phyloP scores from a whole-genome alignment of 2,329 filamentous ascomycete species.

The Pestalotiopsis sp. region DNA sequence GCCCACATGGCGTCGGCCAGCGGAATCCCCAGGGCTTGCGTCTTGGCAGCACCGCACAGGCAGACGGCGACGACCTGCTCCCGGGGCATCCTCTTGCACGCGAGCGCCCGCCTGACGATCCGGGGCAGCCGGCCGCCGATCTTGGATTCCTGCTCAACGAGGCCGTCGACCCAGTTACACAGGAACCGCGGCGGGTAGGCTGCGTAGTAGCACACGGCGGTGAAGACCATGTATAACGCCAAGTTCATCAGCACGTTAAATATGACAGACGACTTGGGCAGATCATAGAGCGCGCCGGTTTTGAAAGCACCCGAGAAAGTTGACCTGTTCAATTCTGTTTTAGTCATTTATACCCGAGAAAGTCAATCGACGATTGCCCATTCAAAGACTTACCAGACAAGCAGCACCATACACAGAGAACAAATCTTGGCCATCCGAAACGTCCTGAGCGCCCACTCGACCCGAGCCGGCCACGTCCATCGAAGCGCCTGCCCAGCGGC shows the following conservation, averaged over 20 bases:
- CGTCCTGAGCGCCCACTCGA: conserved; percentile 54
- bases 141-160: conserved; percentile 33
- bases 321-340: conserved; percentile 51
- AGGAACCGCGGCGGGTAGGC: conserved; percentile 44
- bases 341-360: conserved; percentile 23
- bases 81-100: conserved; percentile 54
- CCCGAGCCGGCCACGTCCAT: conserved; percentile 50
- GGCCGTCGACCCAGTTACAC: conserved; percentile 33
- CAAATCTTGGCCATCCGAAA: conserved; percentile 55
- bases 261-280: conserved; percentile 62
- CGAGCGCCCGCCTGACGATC: conserved; percentile 38
- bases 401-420: conserved; percentile 47
- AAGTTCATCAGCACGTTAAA: conserved; percentile 72
- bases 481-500: conserved; percentile 63
- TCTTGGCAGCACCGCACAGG: conserved; percentile 75
- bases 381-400: conserved; percentile 45
- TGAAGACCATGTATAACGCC: conserved; percentile 64
- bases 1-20: conserved; percentile 70
- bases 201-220: conserved; percentile 59
- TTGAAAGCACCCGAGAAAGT: conserved; percentile 69
- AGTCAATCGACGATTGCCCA: background rate
- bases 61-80: conserved; percentile 71
- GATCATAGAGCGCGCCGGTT: conserved; percentile 60
- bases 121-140: conserved; percentile 28
- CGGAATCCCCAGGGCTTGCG: conserved; percentile 70